Percentiles rank a stretch among this genome's conserved stretches.
Conservation (phyloP, 176 grass and related monocot species). For the Bromus sterilis region DNA sequence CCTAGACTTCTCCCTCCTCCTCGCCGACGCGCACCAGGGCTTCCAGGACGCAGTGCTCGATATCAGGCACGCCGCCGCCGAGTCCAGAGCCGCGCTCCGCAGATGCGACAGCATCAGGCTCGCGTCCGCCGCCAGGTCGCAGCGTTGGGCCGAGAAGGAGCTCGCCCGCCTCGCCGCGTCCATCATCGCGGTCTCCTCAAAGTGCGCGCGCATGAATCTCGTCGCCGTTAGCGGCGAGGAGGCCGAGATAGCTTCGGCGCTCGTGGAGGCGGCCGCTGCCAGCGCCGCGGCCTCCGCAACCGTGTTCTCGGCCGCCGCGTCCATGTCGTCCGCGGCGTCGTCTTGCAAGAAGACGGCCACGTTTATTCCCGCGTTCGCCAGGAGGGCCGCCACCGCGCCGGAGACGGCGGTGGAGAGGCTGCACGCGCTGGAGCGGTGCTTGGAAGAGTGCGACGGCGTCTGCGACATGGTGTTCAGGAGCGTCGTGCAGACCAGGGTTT, state of each 20-base stretch:
- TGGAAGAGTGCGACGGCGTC: conserved; percentile 22
- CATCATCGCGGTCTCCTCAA: neutral
- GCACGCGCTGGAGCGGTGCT: conserved; percentile 15
- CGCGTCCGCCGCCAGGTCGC: conserved; percentile 1
- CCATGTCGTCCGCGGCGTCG: neutral
- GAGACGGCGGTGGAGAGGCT: conserved; percentile 9
- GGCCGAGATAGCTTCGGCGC: conserved; percentile 16
- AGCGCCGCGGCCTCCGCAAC: conserved; percentile 11
- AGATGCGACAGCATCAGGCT: conserved; percentile 13
- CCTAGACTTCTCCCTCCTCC: conserved; percentile 48
- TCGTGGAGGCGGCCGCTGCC: conserved; percentile 10
- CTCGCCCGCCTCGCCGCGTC: conserved; percentile 5
- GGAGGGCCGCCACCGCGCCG: neutral
- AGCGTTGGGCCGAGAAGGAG: conserved; percentile 28
- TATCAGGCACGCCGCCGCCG: conserved; percentile 3
- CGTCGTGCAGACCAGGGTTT: conserved; percentile 38
- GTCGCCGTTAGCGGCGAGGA: neutral
- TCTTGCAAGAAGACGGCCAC: neutral
- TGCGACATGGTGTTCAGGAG: conserved; percentile 34
- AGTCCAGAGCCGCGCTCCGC: conserved; percentile 2
- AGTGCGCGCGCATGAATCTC: neutral
- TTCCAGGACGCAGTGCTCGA: conserved; percentile 27
- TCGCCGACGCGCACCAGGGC: conserved; percentile 43
- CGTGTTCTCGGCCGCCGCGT: neutral
- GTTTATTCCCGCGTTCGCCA: neutral